phyloP scores from a whole-genome alignment of 2,329 filamentous ascomycete genomes.

The Podosphaera leucotricha region DNA sequence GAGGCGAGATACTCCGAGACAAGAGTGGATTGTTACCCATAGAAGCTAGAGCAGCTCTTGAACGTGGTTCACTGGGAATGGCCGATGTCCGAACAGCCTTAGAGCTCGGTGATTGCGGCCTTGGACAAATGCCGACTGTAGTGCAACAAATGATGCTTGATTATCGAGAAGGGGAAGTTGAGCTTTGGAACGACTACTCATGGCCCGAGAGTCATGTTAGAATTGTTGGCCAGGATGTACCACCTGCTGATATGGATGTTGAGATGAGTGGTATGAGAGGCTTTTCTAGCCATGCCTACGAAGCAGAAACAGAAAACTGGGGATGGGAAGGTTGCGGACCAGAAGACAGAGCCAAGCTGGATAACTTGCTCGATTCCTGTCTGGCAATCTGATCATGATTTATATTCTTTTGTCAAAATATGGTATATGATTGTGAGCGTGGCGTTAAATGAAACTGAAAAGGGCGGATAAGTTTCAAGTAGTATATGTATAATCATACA shows the following conservation, averaged over 20 bases:
- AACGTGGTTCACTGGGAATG: slow-evolving; percentile 49
- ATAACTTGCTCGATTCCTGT: slow-evolving; percentile 24
- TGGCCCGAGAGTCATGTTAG: slow-evolving; percentile 14
- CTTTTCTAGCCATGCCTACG: slow-evolving; percentile 25
- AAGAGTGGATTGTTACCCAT: slow-evolving; percentile 57
- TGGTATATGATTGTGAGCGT: too few species aligned
- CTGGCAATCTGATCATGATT: slow-evolving; percentile 13
- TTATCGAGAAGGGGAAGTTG: slow-evolving; percentile 55
- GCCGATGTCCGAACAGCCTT: slow-evolving; percentile 57
- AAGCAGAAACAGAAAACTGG: slow-evolving; percentile 33
- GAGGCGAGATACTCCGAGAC: slow-evolving; percentile 53
- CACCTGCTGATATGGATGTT: slow-evolving; percentile 15
- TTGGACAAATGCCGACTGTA: slow-evolving; percentile 57
- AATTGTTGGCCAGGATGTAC: slow-evolving; percentile 11
- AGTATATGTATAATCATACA: too few species aligned
- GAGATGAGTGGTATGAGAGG: slow-evolving; percentile 22
- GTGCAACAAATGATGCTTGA: slow-evolving; percentile 44
- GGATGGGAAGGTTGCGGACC: slow-evolving; percentile 37
- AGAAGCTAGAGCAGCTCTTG: slow-evolving; percentile 53
- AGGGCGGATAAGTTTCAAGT: too few species aligned
- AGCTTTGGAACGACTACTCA: slow-evolving; percentile 38
- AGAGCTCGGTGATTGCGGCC: slow-evolving; percentile 49
- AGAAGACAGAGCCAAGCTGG: slow-evolving; percentile 27
- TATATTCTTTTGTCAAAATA: too few species aligned
- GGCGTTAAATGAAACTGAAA: too few species aligned